Evolutionary conservation across 208 protist genomes (phyloP), one percentile per base, ranked within the genome.

Genomic region (Trypanosoma boissoni): DNA sequence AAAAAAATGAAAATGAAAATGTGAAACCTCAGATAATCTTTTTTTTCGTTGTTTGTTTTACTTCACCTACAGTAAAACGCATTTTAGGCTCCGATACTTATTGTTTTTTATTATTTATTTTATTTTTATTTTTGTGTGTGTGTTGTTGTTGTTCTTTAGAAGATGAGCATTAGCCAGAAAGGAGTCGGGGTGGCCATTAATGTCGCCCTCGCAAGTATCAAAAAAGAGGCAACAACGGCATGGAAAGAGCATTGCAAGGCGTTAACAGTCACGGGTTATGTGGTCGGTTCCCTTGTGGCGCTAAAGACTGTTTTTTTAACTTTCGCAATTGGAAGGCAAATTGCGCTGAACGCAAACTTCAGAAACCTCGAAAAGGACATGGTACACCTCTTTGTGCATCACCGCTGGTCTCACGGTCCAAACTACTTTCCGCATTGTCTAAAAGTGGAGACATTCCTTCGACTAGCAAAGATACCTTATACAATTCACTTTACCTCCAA

Each of bases 381-480:
- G 18, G 74, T 90, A 18, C 83, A 90, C 49, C 68, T 90, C 23
- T 90, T 84, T 52, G 54, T 86, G 20, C 71, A 78, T 65, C 79
- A 60, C 9, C 83, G 83, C 70, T 86, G 78, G 78, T 83, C 76
- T 34, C 79, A 80, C 64, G 83, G 83, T 7, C 78, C 79, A 20
- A 86, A 86, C 56, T 79, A 77, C 36, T 90, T 85, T 37, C 64
- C 79, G 3, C 74, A 74, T 29, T 90, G 83, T 53, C 57, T 86
- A 5, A 83, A 82, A 60, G 58, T 90, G 20, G 83, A 90, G 62
- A 76, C 78, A 45, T 86, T 86, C 51, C 66, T 90, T 44, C 78
- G 83, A 23, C 59, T 90, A 1, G 83, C 76, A 9, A 83, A 81
- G 66, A 79, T 86, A 29, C 76, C 83, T 12, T 90, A 90, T 62